phyloP scores from a whole-genome alignment of 805 yeast species.

The Kodamaea sagamina region DNA sequence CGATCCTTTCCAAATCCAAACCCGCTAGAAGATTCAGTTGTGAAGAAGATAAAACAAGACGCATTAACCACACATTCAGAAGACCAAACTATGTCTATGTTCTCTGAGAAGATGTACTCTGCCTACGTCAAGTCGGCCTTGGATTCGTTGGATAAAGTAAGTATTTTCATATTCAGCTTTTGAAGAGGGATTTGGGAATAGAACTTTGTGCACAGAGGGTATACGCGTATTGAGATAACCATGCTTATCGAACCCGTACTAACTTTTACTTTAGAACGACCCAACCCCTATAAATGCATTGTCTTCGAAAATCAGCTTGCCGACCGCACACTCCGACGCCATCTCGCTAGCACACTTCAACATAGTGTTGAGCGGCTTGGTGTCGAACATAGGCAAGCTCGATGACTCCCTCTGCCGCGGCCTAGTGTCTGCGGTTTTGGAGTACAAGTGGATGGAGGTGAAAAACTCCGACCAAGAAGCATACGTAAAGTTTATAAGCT shows the following conservation, averaged over 20 bases:
- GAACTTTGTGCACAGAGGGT: conserved; percentile 11
- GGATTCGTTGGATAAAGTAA: conserved; percentile 62
- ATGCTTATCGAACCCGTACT: conserved; percentile 10
- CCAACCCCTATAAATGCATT: conserved; percentile 57
- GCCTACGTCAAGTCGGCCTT: conserved; percentile 64
- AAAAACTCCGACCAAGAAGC: conserved; percentile 16
- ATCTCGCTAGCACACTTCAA: conserved; percentile 54
- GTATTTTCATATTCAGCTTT: conserved; percentile 19
- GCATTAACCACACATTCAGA: conserved; percentile 16
- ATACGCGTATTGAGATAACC: conserved; percentile 7
- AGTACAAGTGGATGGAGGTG: conserved; percentile 61
- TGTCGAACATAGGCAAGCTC: conserved; percentile 66
- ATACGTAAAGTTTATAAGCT: conserved; percentile 40
- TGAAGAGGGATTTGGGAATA: conserved; percentile 11
- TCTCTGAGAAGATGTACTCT: conserved; percentile 43
- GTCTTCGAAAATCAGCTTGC: conserved; percentile 58
- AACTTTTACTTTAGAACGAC: conserved; percentile 36
- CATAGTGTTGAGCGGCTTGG: conserved; percentile 57
- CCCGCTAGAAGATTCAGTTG: conserved; percentile 17
- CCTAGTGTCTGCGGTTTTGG: conserved; percentile 63
- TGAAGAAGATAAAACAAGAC: conserved; percentile 22
- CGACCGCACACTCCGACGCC: conserved; percentile 53
- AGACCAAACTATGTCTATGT: conserved; percentile 20
- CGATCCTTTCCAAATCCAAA: conserved; percentile 22
- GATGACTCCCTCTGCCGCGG: conserved; percentile 55